A percentile compares a stretch with the other conserved stretches of the same genome.
These are phyloP conservation scores for Leccinellum albellum DNA, from an alignment of 768 basidiomycete species.

Conservation along the genomic window DNA sequence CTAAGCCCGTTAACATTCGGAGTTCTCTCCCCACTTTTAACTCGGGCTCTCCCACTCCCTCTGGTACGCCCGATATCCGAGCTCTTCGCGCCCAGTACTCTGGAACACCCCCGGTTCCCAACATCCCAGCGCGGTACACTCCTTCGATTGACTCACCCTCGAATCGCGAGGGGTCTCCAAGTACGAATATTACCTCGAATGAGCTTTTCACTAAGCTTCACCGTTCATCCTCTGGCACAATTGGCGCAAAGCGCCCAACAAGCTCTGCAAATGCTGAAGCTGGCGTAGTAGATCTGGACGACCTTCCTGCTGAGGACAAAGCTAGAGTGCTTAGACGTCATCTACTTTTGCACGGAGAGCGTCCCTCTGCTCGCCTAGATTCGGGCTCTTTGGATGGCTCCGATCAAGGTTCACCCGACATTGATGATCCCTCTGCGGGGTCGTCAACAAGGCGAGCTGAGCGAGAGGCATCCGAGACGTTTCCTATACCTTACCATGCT, in stretches of 20 bases:
- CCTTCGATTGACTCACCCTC: constrained; percentile 32
- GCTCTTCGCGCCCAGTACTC: constrained; percentile 65
- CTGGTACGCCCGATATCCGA: constrained; percentile 63
- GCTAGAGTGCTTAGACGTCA: constrained; percentile 76
- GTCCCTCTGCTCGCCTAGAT: constrained; percentile 29
- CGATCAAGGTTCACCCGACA: constrained; percentile 19
- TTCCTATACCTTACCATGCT: constrained; percentile 85
- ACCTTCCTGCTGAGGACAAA: constrained; percentile 78
- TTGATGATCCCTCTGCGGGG: constrained; percentile 19
- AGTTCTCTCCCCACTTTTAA: constrained; percentile 12
- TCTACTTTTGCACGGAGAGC: constrained; percentile 70
- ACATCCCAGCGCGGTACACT: constrained; percentile 56
- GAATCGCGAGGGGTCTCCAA: constrained; percentile 10
- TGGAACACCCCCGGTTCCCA: constrained; percentile 48
- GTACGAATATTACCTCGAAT: constrained; percentile 1
- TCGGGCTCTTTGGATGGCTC: constrained; percentile 21
- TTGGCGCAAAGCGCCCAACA: constrained; percentile 35
- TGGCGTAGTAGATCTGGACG: constrained; percentile 45
- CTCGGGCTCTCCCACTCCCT: constrained; percentile 31
- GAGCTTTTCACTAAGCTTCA: constrained; percentile 15
- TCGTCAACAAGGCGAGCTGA: constrained; percentile 23
- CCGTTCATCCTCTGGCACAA: constrained; percentile 34
- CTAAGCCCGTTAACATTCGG: constrained; percentile 52
- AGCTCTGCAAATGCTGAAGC: constrained; percentile 28
- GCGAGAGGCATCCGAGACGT: constrained; percentile 59